These are phyloP conservation scores for Withania somnifera DNA, from an alignment of 305 asterid genomes.

Conservation along the genomic window DNA sequence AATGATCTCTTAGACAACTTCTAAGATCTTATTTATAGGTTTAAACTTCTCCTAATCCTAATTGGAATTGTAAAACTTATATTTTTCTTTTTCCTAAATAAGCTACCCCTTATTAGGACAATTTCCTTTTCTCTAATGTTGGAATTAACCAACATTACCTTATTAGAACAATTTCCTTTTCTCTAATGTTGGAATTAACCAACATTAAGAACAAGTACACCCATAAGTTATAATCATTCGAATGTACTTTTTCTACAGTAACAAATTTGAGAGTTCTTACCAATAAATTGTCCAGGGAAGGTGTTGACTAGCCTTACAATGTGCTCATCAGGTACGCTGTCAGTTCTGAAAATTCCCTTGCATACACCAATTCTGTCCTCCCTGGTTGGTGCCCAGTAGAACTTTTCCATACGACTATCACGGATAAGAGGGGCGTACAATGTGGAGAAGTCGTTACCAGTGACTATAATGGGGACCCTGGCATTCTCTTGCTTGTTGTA, in stretches of 20 bases:
- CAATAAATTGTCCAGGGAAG: slow-evolving; percentile 83
- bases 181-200: too few species aligned
- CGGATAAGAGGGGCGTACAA: slow-evolving; percentile 85
- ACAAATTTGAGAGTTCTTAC: slow-evolving; percentile 13
- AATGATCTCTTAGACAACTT: too few species aligned
- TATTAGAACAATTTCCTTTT: too few species aligned
- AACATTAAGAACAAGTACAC: not conserved
- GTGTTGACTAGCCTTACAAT: slow-evolving; percentile 51
- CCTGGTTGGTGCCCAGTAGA: slow-evolving; percentile 80
- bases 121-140: too few species aligned
- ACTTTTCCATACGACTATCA: slow-evolving; percentile 91
- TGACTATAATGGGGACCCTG: slow-evolving; percentile 64
- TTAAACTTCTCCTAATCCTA: too few species aligned
- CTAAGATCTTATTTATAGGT: too few species aligned
- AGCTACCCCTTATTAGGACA: too few species aligned
- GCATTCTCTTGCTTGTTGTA: slow-evolving; percentile 76
- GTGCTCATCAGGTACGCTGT: slow-evolving; percentile 29
- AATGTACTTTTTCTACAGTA: not conserved
- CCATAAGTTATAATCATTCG: not conserved
- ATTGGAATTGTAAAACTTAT: too few species aligned
- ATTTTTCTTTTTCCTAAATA: too few species aligned
- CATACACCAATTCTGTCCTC: slow-evolving; percentile 76
- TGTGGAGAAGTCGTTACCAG: slow-evolving; percentile 84
- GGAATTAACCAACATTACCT: too few species aligned
- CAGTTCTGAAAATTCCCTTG: slow-evolving; percentile 58